A percentile compares a stretch with the other conserved stretches of the same genome.
Conservation (phyloP, 805 yeast genomes). For the Wickerhamiella galacta region DNA sequence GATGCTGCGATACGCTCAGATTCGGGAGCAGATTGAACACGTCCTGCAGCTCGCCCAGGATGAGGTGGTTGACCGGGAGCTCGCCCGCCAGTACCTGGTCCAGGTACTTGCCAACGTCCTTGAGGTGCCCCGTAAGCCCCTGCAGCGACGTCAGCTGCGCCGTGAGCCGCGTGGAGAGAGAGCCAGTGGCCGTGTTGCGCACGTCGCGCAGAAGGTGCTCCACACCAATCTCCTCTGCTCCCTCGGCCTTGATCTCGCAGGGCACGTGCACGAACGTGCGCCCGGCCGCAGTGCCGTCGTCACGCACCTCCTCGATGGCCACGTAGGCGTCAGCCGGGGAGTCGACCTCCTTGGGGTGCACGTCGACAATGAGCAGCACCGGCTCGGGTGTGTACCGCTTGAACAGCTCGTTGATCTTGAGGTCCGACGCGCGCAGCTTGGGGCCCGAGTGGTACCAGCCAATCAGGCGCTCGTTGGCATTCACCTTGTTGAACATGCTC, state of each 20-base stretch:
- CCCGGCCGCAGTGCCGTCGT: conserved; percentile 86
- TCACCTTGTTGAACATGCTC: conserved; percentile 93
- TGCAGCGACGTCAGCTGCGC: conserved; percentile 76
- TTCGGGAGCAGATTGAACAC: conserved; percentile 88
- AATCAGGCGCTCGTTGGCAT: conserved; percentile 86
- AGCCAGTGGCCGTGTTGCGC: conserved; percentile 93
- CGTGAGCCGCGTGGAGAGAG: conserved; percentile 69
- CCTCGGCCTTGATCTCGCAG: conserved; percentile 87
- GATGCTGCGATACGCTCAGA: conserved; percentile 25
- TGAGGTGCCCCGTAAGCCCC: conserved; percentile 65
- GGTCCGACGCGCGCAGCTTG: conserved; percentile 69
- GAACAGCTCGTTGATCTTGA: conserved; percentile 80
- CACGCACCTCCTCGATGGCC: conserved; percentile 88
- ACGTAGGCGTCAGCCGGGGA: conserved; percentile 91
- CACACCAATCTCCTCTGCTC: conserved; percentile 98
- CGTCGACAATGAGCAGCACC: conserved; percentile 76
- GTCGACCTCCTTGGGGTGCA: conserved; percentile 68
- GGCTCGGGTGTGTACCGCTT: conserved; percentile 71
- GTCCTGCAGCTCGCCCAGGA: conserved; percentile 84
- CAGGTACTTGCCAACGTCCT: conserved; percentile 63
- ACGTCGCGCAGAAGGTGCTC: conserved; percentile 90
- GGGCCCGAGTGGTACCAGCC: conserved; percentile 99
- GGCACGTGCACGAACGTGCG: conserved; percentile 89
- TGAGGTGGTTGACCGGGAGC: conserved; percentile 77
- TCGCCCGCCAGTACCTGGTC: conserved; percentile 52